phyloP scores from a whole-genome alignment of 2,329 filamentous ascomycete species.

The Fusarium albosuccineum region DNA sequence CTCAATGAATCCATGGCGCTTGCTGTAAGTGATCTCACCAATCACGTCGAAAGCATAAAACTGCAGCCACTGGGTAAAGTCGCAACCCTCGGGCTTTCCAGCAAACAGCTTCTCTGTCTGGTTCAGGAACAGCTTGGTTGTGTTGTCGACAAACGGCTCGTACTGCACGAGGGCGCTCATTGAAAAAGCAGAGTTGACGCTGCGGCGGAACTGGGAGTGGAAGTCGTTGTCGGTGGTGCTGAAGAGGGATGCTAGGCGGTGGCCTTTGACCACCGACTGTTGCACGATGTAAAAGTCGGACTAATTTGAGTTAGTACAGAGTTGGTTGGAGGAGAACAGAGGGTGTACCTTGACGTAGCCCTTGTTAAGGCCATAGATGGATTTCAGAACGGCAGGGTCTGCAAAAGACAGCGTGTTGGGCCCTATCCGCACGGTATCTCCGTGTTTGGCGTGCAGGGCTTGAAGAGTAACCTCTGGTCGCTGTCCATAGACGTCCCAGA shows the following conservation, averaged over 20 bases:
- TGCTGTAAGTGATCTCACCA: slow-evolving; percentile 81
- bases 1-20: slow-evolving; percentile 81
- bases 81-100: slow-evolving; percentile 53
- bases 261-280: slow-evolving; percentile 77
- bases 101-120: slow-evolving; percentile 70
- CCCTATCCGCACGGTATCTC: slow-evolving; percentile 80
- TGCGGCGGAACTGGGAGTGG: slow-evolving; percentile 80
- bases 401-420: slow-evolving; percentile 82
- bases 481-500: slow-evolving; percentile 75
- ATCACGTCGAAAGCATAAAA: slow-evolving; percentile 88
- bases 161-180: slow-evolving; percentile 84
- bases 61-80: slow-evolving; percentile 80
- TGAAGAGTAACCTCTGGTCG: slow-evolving; percentile 76
- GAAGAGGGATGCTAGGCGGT: slow-evolving; percentile 78
- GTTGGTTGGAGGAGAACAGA: slow-evolving; percentile 65
- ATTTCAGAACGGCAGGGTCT: slow-evolving; percentile 78
- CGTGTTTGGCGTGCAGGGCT: slow-evolving; percentile 76
- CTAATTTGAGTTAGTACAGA: slow-evolving; percentile 52
- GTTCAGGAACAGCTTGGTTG: slow-evolving; percentile 76
- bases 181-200: slow-evolving; percentile 81
- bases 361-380: slow-evolving; percentile 86
- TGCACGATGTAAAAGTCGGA: slow-evolving; percentile 87
- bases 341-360: slow-evolving; percentile 77
- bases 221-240: slow-evolving; percentile 81
- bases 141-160: slow-evolving; percentile 84